Evolutionary conservation across 352 stramenopile genomes (phyloP), one percentile per base, ranked within the genome.

Genomic region (Pythium dissotocum): DNA sequence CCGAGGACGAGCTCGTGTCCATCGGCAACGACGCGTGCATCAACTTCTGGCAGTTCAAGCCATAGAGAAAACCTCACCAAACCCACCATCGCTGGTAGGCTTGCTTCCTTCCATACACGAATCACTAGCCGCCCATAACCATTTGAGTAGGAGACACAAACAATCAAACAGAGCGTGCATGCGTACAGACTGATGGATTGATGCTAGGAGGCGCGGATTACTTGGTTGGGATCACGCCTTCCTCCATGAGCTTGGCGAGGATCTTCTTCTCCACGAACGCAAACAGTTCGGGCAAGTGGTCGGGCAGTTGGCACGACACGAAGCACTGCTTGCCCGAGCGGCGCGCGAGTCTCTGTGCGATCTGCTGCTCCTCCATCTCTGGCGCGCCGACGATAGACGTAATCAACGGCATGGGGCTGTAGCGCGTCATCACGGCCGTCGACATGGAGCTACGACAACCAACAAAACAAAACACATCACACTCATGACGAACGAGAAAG

Each of bases 11-110:
- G 54, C 73, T 94, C 44, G 75, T 94, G 35, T 92, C 87, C 16
- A 80, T 92, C 56, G 87, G 87, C 48, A 94, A 94, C 72, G 87
- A 94, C 58, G 85, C 84, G 36, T 91, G 85, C 61, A 44, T 94
- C n/a, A 90, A 89, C 74, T 82, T 82, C 64, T 94, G 87, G 87
- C 69, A 90, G 67, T 70, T 91, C 38, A 70, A 66, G 60, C 61
- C 61, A 16, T 74, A 66, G 60, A 66, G 60, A 54, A 16, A 30
- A 16, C 10, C 9, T 54, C 10, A 44, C 10, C 38, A 30, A 30
- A 30, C 28, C 28, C 28, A 30, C 16, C 38, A 14, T n/a, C 38
- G 38, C 38, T 44, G 13, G 38, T 18, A 44, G 38, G 10, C 30
- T 8, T 57, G 10, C 12, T 35, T 36, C 30, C 9, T 21, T 24